phyloP scores from a whole-genome alignment of 495 filamentous ascomycete species.

The Talaromyces liani region DNA sequence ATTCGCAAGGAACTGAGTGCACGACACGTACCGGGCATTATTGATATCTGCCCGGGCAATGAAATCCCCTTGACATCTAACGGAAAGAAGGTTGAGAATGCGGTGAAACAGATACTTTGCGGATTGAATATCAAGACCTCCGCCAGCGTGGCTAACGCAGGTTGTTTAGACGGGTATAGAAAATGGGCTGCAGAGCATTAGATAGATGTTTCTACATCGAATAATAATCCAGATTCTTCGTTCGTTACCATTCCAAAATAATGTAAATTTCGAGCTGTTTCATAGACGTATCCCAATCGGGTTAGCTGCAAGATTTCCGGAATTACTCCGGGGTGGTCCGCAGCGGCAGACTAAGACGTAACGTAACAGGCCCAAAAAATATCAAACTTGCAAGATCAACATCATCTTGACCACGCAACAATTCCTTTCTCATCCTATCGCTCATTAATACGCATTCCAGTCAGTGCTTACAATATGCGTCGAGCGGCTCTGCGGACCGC shows the following conservation, averaged over 20 bases:
- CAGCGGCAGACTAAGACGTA: not conserved
- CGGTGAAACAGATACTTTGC: conserved; percentile 90
- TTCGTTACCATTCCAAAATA: no score
- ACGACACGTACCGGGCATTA: conserved; percentile 76
- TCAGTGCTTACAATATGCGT: conserved; percentile 23
- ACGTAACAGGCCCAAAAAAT: not conserved
- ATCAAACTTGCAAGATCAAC: not conserved
- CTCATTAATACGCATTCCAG: not conserved
- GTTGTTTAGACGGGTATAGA: conserved; percentile 78
- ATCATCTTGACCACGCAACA: not conserved
- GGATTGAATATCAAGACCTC: conserved; percentile 78
- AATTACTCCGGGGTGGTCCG: conserved; percentile 1
- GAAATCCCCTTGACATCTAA: conserved; percentile 87
- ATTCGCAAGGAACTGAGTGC: conserved; percentile 72
- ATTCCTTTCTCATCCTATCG: not conserved
- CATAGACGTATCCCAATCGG: not conserved
- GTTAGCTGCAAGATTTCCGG: not conserved
- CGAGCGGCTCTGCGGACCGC: conserved; percentile 39
- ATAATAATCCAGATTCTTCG: not conserved
- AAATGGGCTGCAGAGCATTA: conserved; percentile 51
- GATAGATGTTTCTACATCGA: not conserved
- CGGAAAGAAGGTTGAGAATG: conserved; percentile 91
- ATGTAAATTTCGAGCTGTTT: not conserved
- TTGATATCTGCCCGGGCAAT: conserved; percentile 55
- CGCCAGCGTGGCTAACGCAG: conserved; percentile 78